A percentile compares a stretch with the other conserved stretches of the same genome.
These are phyloP conservation scores for Cryptococcus neoformans DNA, from an alignment of 1,284 basidiomycete species.

Conservation along the genomic window DNA sequence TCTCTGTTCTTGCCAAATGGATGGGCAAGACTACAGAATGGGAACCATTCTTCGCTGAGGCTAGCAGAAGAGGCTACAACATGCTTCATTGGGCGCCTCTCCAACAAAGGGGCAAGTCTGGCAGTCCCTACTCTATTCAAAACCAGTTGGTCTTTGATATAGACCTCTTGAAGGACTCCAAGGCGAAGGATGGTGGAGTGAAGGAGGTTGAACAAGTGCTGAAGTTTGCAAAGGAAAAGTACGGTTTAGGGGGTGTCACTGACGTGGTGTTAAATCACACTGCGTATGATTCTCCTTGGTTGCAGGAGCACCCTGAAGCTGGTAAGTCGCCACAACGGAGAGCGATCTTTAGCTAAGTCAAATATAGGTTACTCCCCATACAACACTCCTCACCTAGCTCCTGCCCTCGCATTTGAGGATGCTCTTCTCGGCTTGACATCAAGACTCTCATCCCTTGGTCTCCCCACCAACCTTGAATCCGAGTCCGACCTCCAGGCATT, in stretches of 20 bases:
- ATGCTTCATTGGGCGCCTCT: constrained; percentile 94
- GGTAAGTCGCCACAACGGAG: constrained; percentile 53
- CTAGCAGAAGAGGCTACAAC: constrained; percentile 84
- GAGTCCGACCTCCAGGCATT: constrained; percentile 66
- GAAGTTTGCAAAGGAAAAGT: constrained; percentile 72
- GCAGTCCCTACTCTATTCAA: constrained; percentile 87
- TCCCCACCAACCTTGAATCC: constrained; percentile 67
- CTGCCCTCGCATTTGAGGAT: constrained; percentile 82
- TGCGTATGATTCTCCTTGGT: constrained; percentile 85
- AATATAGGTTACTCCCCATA: constrained; percentile 73
- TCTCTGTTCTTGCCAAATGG: constrained; percentile 93
- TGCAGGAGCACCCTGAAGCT: constrained; percentile 89
- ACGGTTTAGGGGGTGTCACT: constrained; percentile 80
- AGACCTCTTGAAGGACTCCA: constrained; percentile 60
- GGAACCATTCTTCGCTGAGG: constrained; percentile 74
- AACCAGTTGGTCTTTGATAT: constrained; percentile 80
- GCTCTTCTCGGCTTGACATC: constrained; percentile 76
- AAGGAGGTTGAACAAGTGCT: constrained; percentile 56
- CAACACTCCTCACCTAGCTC: constrained; percentile 83
- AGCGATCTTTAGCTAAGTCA: neutral
- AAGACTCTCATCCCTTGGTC: constrained; percentile 61
- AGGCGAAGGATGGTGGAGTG: constrained; percentile 55
- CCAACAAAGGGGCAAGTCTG: constrained; percentile 80
- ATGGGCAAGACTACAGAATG: constrained; percentile 80
- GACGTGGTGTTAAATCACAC: constrained; percentile 96